Evolutionary conservation across 2,329 filamentous ascomycete species (phyloP).

Genomic region (Chrysoporthe cubensis): DNA sequence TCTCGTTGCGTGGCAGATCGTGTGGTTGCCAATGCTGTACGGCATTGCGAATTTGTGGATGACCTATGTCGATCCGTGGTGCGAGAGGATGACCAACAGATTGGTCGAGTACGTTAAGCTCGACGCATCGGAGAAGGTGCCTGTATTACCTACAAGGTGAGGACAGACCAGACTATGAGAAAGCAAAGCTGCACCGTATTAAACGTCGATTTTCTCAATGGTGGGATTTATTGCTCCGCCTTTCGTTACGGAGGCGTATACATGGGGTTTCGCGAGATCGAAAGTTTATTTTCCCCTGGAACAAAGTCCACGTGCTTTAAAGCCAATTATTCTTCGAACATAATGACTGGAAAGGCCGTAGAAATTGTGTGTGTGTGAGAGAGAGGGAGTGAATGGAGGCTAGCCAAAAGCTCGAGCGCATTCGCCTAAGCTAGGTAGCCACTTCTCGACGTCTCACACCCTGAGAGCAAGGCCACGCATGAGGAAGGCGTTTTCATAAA

Average conservation of each 20-base stretch:
- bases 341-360: not conserved
- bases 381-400: too few relatives aligned
- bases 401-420: too few relatives aligned
- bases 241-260: not conserved
- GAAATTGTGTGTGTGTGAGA: too few relatives aligned
- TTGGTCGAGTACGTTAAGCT: slow-evolving; percentile 33
- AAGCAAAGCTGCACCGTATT: not conserved
- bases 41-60: slow-evolving; percentile 55
- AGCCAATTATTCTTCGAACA: not conserved
- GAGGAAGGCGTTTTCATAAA: not conserved
- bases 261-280: not conserved
- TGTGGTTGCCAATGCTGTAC: slow-evolving; percentile 54
- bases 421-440: too few relatives aligned
- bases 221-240: not conserved
- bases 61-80: slow-evolving; percentile 57
- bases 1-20: slow-evolving; percentile 44
- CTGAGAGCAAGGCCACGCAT: not conserved
- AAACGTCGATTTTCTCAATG: not conserved
- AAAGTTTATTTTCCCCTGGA: not conserved
- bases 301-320: not conserved
- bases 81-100: slow-evolving; percentile 47
- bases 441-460: too few relatives aligned
- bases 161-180: too few relatives aligned
- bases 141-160: slow-evolving; percentile 16
- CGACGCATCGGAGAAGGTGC: slow-evolving; percentile 31